phyloP scores from a whole-genome alignment of 2,329 filamentous ascomycete genomes.

The Podosphaera leucotricha region DNA sequence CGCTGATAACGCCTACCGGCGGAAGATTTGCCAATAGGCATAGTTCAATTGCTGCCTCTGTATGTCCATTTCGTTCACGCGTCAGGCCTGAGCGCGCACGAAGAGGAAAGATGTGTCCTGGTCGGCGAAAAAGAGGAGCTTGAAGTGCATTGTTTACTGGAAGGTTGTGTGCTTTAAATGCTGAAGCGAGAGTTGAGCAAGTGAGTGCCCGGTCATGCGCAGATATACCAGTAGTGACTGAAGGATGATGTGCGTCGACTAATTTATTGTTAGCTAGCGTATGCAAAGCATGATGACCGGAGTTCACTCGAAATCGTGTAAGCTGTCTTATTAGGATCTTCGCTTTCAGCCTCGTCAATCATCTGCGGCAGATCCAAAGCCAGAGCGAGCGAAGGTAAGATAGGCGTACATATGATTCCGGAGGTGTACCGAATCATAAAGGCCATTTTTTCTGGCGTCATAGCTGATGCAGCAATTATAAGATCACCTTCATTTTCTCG shows the following conservation, averaged over 20 bases:
- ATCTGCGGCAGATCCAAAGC: slow-evolving; percentile 68
- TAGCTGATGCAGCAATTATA: slow-evolving; percentile 68
- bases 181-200: slow-evolving; percentile 46
- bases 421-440: slow-evolving; percentile 87
- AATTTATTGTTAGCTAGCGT: not conserved
- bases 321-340: slow-evolving; percentile 76
- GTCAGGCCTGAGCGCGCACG: slow-evolving; percentile 61
- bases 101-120: slow-evolving; percentile 78
- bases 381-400: slow-evolving; percentile 44
- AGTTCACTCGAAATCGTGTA: slow-evolving; percentile 51
- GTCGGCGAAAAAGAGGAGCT: slow-evolving; percentile 43
- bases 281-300: too few species aligned
- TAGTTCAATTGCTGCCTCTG: slow-evolving; percentile 81
- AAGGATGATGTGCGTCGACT: slow-evolving; percentile 49
- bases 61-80: slow-evolving; percentile 59
- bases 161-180: not conserved
- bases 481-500: slow-evolving; percentile 98
- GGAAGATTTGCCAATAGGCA: slow-evolving; percentile 62
- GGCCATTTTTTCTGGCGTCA: slow-evolving; percentile 78
- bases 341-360: slow-evolving; percentile 41
- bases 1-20: slow-evolving; percentile 63
- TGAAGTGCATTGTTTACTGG: slow-evolving; percentile 18
- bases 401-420: slow-evolving; percentile 75
- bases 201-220: slow-evolving; percentile 70
- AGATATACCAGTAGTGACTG: slow-evolving; percentile 70